Conservation (phyloP, 1,284 basidiomycete species). For the Mycosarcoma mackinlayi region DNA sequence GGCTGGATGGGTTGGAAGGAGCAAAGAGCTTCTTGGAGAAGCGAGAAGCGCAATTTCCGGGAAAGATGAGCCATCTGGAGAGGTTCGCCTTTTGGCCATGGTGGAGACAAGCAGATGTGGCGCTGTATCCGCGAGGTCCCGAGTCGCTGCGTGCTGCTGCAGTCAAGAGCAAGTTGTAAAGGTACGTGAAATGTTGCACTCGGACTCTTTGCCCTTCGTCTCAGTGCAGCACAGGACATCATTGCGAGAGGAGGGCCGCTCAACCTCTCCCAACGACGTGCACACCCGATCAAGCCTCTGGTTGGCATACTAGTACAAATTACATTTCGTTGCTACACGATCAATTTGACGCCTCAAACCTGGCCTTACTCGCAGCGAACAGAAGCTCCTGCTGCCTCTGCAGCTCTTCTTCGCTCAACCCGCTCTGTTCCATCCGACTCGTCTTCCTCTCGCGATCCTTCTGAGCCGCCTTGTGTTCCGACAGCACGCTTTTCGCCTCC, state of each 20-base stretch:
- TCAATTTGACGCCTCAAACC: conserved; percentile 70
- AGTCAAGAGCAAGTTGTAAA: conserved; percentile 21
- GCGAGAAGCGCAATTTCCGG: conserved; percentile 40
- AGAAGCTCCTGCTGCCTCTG: conserved; percentile 86
- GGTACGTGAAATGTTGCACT: too few species aligned
- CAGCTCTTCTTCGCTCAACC: conserved; percentile 90
- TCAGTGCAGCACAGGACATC: too few species aligned
- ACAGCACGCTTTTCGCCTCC: conserved; percentile 89
- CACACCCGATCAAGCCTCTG: neutral
- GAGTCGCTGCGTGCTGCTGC: conserved; percentile 29
- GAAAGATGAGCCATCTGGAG: conserved; percentile 47
- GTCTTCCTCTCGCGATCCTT: conserved; percentile 81
- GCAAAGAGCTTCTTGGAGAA: conserved; percentile 56
- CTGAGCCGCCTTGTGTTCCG: conserved; percentile 93
- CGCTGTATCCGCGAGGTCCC: conserved; percentile 22
- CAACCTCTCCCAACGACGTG: too few species aligned
- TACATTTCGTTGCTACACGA: neutral
- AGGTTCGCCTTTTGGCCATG: conserved; percentile 56
- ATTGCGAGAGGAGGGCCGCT: too few species aligned
- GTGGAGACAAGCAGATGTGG: conserved; percentile 53
- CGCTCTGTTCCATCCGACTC: conserved; percentile 78
- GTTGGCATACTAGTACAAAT: neutral
- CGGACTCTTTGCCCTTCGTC: too few species aligned
- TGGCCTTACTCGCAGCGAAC: conserved; percentile 83
- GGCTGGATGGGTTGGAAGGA: conserved; percentile 52